phyloP scores from a whole-genome alignment of 306 rosid species.

The Trifolium pratense region DNA sequence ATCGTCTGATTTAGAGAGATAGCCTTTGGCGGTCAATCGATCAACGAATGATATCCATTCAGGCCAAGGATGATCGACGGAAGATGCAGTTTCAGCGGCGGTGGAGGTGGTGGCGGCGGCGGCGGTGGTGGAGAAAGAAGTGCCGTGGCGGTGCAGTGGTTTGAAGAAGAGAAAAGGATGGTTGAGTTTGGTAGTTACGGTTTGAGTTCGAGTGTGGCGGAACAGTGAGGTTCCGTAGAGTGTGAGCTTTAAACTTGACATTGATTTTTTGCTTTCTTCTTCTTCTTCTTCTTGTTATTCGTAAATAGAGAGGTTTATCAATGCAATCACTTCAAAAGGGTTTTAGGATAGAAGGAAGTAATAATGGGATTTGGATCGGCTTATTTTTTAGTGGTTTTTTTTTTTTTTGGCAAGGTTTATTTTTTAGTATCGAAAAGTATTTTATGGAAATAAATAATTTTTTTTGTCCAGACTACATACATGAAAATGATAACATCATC shows the following conservation, averaged over 20 bases:
- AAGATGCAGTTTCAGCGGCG: constrained; percentile 36
- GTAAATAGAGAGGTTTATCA: constrained; percentile 22
- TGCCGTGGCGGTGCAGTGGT: constrained; percentile 43
- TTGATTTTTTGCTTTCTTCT: constrained; percentile 12
- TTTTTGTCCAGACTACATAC: no score
- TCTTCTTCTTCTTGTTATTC: no score
- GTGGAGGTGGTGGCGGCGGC: constrained; percentile 37
- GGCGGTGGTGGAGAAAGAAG: constrained; percentile 42
- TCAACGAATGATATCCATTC: constrained; percentile 93
- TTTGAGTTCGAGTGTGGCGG: constrained; percentile 45
- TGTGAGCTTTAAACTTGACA: constrained; percentile 64
- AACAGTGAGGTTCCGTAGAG: constrained; percentile 58
- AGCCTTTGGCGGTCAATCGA: constrained; percentile 68
- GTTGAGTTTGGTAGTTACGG: constrained; percentile 29
- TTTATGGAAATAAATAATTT: no score
- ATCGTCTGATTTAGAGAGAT: constrained; percentile 49
- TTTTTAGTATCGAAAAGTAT: no score
- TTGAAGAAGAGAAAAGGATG: constrained; percentile 44
- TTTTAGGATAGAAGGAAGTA: neutral
- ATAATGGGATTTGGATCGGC: no score
- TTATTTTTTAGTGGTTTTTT: no score
- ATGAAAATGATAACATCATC: no score
- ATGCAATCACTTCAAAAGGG: neutral
- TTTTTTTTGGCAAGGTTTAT: no score
- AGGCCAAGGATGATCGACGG: constrained; percentile 78